Percentiles rank a stretch among this genome's conserved stretches.
These are phyloP conservation scores for Microcyclosporella mali DNA, from an alignment of 2,329 filamentous ascomycete species.

Conservation along the genomic window DNA sequence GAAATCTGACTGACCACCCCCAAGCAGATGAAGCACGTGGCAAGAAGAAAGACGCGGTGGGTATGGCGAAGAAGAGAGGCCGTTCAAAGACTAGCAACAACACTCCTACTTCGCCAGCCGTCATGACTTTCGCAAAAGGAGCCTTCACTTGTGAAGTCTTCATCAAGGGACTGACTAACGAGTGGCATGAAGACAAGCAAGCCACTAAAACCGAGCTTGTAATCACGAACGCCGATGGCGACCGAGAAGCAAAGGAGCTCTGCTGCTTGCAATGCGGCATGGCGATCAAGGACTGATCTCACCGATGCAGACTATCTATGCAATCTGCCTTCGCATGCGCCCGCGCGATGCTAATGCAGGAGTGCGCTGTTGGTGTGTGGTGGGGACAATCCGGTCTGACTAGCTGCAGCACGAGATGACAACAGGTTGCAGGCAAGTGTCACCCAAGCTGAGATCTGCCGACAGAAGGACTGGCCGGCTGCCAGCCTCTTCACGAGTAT, in stretches of 20 bases:
- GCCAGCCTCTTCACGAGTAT: too few relatives aligned
- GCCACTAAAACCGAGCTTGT: conserved; percentile 23
- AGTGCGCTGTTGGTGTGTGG: too few relatives aligned
- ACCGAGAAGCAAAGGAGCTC: conserved; percentile 20
- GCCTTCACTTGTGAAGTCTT: conserved; percentile 21
- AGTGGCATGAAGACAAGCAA: conserved; percentile 7
- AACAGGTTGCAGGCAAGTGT: too few relatives aligned
- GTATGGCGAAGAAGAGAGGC: conserved; percentile 11
- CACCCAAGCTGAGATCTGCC: too few relatives aligned
- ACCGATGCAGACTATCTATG: background rate
- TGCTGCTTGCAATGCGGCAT: conserved; percentile 27
- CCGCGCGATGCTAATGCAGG: too few relatives aligned
- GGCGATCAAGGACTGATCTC: conserved; percentile 10
- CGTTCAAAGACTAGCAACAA: conserved; percentile 13
- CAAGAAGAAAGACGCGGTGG: conserved; percentile 8
- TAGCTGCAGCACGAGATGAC: too few relatives aligned
- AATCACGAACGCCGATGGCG: conserved; percentile 21
- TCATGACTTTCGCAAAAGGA: conserved; percentile 8
- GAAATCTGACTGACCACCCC: conserved; percentile 4
- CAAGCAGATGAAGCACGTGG: conserved; percentile 12
- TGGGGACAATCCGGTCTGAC: too few relatives aligned
- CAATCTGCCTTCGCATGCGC: too few relatives aligned
- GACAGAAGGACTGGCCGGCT: too few relatives aligned
- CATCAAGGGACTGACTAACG: conserved; percentile 20
- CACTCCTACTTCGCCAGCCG: conserved; percentile 4